These are phyloP conservation scores for Gossypium australe DNA, from an alignment of 345 rosid species.

Conservation along the genomic window DNA sequence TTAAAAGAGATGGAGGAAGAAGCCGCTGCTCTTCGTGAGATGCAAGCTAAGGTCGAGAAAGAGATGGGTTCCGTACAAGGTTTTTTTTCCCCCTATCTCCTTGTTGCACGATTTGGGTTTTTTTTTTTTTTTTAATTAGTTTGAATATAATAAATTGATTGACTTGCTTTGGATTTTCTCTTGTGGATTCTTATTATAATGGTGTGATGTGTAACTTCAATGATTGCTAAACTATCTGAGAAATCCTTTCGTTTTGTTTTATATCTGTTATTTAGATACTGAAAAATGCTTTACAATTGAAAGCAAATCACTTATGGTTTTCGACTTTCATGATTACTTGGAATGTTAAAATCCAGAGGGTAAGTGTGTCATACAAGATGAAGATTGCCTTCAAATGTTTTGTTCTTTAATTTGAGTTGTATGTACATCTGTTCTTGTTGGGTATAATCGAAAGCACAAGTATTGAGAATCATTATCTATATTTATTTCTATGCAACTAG, in stretches of 20 bases:
- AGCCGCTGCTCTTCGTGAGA: conserved; percentile 50
- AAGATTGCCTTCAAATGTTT: not conserved
- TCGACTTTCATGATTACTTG: not conserved
- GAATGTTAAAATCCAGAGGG: not conserved
- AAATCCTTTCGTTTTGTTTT: no score
- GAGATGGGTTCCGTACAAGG: conserved; percentile 50
- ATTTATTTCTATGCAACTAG: conserved; percentile 30
- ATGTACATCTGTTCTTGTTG: not conserved
- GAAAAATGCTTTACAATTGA: not conserved
- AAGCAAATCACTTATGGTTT: not conserved
- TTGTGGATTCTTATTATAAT: not conserved
- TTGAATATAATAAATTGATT: not conserved
- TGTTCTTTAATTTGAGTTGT: not conserved
- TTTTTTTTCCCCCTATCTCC: not conserved
- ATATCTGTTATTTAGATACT: no score
- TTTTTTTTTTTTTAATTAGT: not conserved
- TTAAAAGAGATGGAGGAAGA: conserved; percentile 63
- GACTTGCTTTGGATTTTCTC: not conserved
- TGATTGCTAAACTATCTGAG: no score
- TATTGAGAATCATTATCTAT: conserved; percentile 5
- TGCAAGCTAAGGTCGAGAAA: conserved; percentile 53
- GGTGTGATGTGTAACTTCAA: not conserved
- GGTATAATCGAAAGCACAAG: not conserved
- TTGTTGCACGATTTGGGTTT: not conserved
- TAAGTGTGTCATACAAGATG: not conserved